Percentiles rank a stretch among this genome's conserved stretches.
These are phyloP conservation scores for Xerocomus tenax DNA, from an alignment of 1,284 basidiomycete genomes.

Conservation along the genomic window DNA sequence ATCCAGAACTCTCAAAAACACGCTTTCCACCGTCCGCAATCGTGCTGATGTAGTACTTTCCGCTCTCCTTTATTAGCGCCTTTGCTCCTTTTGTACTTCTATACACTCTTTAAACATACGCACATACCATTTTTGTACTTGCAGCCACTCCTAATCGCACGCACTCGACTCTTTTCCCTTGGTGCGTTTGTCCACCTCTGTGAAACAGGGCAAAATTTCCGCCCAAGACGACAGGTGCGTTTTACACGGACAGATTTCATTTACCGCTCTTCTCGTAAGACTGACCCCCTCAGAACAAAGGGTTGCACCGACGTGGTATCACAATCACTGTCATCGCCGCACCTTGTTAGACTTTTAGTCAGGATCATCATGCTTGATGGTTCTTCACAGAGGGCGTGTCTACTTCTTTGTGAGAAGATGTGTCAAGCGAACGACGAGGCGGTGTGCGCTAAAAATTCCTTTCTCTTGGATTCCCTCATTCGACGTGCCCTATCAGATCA, in stretches of 20 bases:
- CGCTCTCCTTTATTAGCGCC: constrained; percentile 18
- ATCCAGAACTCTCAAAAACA: constrained; percentile 17
- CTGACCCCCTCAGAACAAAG: constrained; percentile 8
- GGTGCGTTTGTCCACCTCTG: neutral
- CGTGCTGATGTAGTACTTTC: constrained; percentile 17
- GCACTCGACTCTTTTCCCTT: neutral
- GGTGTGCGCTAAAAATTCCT: constrained; percentile 23
- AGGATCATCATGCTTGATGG: constrained; percentile 16
- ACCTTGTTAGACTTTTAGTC: constrained; percentile 26
- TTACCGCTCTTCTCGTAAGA: constrained; percentile 3
- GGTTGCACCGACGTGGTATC: constrained; percentile 15
- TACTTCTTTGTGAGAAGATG: constrained; percentile 14
- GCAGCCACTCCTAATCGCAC: constrained; percentile 20
- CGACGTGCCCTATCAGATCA: constrained; percentile 2
- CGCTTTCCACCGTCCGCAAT: constrained; percentile 19
- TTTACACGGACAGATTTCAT: constrained; percentile 9
- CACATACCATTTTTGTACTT: constrained; percentile 17
- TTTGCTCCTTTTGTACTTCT: constrained; percentile 23
- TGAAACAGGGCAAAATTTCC: neutral
- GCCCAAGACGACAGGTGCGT: neutral
- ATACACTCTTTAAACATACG: constrained; percentile 20
- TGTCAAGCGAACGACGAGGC: constrained; percentile 14
- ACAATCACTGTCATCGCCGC: neutral
- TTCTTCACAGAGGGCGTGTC: constrained; percentile 9
- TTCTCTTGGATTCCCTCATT: constrained; percentile 21